phyloP scores from a whole-genome alignment of 306 rosid species.

The Delonix regia region DNA sequence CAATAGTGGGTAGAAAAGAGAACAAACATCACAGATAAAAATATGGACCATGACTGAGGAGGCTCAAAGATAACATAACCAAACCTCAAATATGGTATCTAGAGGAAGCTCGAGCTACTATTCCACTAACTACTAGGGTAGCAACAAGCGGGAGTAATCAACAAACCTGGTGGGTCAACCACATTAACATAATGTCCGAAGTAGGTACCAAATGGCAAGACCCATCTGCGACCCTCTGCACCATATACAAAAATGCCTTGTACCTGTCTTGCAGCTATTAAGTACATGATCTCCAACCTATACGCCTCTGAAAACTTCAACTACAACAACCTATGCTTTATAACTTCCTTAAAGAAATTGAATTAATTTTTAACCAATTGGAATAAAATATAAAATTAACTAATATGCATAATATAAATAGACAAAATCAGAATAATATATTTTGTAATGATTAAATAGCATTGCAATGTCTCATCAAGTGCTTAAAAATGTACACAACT shows the following conservation, averaged over 20 bases:
- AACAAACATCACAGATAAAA: background rate
- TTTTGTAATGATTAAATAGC: too few relatives aligned
- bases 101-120: background rate
- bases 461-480: too few relatives aligned
- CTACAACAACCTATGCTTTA: constrained; percentile 52
- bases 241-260: constrained; percentile 64
- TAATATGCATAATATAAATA: too few relatives aligned
- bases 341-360: constrained; percentile 54
- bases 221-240: constrained; percentile 54
- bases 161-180: constrained; percentile 87
- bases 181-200: constrained; percentile 79
- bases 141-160: background rate
- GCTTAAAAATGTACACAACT: too few relatives aligned
- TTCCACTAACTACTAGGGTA: background rate
- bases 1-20: background rate
- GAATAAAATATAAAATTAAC: too few relatives aligned
- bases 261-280: constrained; percentile 81
- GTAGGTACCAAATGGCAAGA: constrained; percentile 69
- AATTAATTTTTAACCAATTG: too few relatives aligned
- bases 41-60: background rate
- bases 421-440: too few relatives aligned
- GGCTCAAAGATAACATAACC: background rate
- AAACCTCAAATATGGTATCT: background rate
- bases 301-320: constrained; percentile 61
- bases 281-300: constrained; percentile 68